Evolutionary conservation across 805 yeast genomes (phyloP).

Genomic region (Monosporozyma siamensis): DNA sequence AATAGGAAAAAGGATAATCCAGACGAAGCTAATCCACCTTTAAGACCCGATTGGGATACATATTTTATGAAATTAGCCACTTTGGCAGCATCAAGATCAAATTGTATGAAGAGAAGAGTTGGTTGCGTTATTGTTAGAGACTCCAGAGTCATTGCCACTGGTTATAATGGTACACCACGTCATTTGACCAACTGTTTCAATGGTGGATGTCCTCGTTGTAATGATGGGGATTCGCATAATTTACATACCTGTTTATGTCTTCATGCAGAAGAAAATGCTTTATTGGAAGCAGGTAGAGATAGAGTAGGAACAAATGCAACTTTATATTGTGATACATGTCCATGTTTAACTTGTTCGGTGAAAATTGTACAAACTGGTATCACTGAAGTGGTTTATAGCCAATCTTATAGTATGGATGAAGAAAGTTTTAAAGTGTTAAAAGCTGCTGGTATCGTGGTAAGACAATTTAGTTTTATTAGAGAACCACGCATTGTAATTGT

Average conservation of each 20-base stretch:
- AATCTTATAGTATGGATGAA: conserved; percentile 85
- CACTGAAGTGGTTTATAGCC: conserved; percentile 84
- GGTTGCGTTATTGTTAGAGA: conserved; percentile 92
- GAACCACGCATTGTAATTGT: conserved; percentile 18
- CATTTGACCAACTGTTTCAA: conserved; percentile 81
- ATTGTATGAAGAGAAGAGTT: conserved; percentile 95
- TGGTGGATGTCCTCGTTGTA: conserved; percentile 92
- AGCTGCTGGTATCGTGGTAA: conserved; percentile 61
- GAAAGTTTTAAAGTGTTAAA: conserved; percentile 60
- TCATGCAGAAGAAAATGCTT: conserved; percentile 96
- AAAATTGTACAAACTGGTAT: conserved; percentile 93
- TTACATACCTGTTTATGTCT: conserved; percentile 82
- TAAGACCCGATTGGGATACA: conserved; percentile 89
- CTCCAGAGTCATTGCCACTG: conserved; percentile 84
- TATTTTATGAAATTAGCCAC: conserved; percentile 92
- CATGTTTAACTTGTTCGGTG: conserved; percentile 91
- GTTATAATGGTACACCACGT: conserved; percentile 96
- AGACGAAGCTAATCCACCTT: conserved; percentile 21
- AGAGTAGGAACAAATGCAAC: conserved; percentile 56
- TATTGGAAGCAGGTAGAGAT: conserved; percentile 88
- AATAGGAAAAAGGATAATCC: conserved; percentile 9
- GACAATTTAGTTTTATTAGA: conserved; percentile 41
- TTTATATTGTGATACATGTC: conserved; percentile 92
- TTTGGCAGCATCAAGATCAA: conserved; percentile 83
- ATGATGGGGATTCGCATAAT: conserved; percentile 56